phyloP scores from a whole-genome alignment of 2,329 filamentous ascomycete species.

The Anthostomella pinea region DNA sequence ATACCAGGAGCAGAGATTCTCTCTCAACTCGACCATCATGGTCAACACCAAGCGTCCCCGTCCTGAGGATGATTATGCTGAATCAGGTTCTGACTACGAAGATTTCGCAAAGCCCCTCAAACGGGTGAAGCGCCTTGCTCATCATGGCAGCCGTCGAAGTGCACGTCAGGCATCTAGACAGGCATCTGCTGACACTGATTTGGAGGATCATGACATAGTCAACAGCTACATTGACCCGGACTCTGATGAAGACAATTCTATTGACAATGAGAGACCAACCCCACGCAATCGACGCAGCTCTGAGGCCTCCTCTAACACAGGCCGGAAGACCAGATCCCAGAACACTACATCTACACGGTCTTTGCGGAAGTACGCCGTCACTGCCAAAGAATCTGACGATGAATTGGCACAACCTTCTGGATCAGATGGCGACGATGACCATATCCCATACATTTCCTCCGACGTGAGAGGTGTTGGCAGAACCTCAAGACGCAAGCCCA shows the following conservation, averaged over 20 bases:
- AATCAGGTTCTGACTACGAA: slow-evolving; percentile 17
- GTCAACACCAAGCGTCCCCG: slow-evolving; percentile 11
- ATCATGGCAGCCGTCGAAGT: slow-evolving; percentile 12
- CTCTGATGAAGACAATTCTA: slow-evolving; percentile 9
- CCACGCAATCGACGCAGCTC: slow-evolving; percentile 3
- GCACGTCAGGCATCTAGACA: slow-evolving; percentile 17
- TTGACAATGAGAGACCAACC: slow-evolving; percentile 2
- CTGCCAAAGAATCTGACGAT: slow-evolving; percentile 32
- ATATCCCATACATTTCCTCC: slow-evolving; percentile 18
- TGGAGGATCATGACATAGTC: slow-evolving; percentile 1
- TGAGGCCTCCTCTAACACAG: not conserved
- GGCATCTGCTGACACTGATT: slow-evolving; percentile 4
- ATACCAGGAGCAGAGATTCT: slow-evolving; percentile 18
- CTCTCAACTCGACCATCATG: slow-evolving; percentile 7
- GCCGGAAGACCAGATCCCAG: slow-evolving; percentile 20
- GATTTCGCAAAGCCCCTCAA: slow-evolving; percentile 12
- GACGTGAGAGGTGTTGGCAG: slow-evolving; percentile 29
- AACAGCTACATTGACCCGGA: slow-evolving; percentile 7
- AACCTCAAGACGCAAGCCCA: slow-evolving; percentile 18
- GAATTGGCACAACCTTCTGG: slow-evolving; percentile 26
- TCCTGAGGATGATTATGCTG: slow-evolving; percentile 24
- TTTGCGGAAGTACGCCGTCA: no score
- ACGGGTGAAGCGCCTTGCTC: not conserved
- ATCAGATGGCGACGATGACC: slow-evolving; percentile 17
- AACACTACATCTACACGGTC: slow-evolving; percentile 3